phyloP scores from a whole-genome alignment of 108 stramenopile species.

The Nitzschia sp. region DNA sequence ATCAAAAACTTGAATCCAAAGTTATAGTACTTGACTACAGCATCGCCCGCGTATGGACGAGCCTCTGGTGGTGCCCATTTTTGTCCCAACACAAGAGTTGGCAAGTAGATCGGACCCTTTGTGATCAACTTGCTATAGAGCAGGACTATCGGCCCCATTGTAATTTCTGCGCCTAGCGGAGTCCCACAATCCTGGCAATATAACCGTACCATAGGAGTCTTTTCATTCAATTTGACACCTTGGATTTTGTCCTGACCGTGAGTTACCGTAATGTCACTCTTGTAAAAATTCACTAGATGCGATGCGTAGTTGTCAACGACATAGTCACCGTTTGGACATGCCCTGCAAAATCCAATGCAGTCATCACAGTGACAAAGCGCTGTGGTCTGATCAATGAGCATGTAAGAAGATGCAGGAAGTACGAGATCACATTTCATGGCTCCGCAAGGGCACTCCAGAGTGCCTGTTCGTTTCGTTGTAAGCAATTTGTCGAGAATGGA shows the following conservation, averaged over 20 bases:
- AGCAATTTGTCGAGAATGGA: slow-evolving; percentile 3
- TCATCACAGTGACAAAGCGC: slow-evolving; percentile 10
- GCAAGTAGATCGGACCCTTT: not conserved
- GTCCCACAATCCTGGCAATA: slow-evolving; percentile 8
- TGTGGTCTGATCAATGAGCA: slow-evolving; percentile 4
- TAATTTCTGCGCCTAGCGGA: slow-evolving; percentile 1
- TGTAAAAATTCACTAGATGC: slow-evolving; percentile 13
- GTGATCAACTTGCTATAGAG: not conserved
- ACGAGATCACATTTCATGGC: not conserved
- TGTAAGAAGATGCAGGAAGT: not conserved
- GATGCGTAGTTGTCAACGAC: not conserved
- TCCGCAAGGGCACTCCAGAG: not conserved
- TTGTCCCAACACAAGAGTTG: not conserved
- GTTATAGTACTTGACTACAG: not conserved
- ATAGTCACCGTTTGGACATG: slow-evolving; percentile 5
- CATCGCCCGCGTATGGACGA: not conserved
- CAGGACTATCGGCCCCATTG: not conserved
- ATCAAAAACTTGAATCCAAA: not conserved
- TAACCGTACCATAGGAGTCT: not conserved
- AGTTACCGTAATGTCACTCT: not conserved
- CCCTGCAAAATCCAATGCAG: slow-evolving; percentile 6
- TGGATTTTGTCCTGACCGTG: not conserved
- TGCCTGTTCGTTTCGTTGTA: not conserved
- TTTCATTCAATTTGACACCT: not conserved
- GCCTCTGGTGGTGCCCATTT: slow-evolving; percentile 6